Conservation (phyloP, 345 rosid genomes). For the Erodium maritimum region DNA sequence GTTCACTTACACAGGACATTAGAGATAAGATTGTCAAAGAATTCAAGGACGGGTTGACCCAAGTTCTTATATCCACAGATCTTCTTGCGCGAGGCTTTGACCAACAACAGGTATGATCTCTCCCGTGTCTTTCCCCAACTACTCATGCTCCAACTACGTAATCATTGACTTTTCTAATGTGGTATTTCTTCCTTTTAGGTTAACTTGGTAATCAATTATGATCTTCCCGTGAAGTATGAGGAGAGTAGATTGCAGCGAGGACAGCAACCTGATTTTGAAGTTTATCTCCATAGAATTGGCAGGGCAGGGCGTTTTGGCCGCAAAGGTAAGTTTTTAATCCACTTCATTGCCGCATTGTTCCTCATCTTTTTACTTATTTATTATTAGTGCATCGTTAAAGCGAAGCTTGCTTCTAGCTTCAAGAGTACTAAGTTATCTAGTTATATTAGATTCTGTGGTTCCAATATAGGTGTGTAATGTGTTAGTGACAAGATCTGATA, state of each 20-base stretch:
- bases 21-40: slow-evolving; percentile 81
- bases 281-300: slow-evolving; percentile 90
- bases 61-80: slow-evolving; percentile 84
- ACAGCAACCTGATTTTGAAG: slow-evolving; percentile 64
- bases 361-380: too few relatives aligned
- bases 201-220: slow-evolving; percentile 76
- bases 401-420: too few relatives aligned
- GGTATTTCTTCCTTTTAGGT: slow-evolving; percentile 31
- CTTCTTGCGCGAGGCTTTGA: slow-evolving; percentile 91
- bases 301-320: slow-evolving; percentile 97
- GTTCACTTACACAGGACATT: slow-evolving; percentile 45
- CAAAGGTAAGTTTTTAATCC: slow-evolving; percentile 37
- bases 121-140: not conserved
- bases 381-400: not conserved
- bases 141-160: not conserved
- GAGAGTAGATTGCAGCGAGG: not conserved
- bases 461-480: too few relatives aligned
- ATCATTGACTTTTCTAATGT: too few relatives aligned
- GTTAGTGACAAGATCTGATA: too few relatives aligned
- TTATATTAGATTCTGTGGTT: too few relatives aligned
- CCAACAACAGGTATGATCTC: slow-evolving; percentile 53
- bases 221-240: slow-evolving; percentile 57
- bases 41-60: slow-evolving; percentile 75
- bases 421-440: too few relatives aligned
- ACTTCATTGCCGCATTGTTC: too few relatives aligned